A percentile compares a stretch with the other conserved stretches of the same genome.
Evolutionary conservation across 306 rosid genomes (phyloP).

Genomic region (Myrica gale): DNA sequence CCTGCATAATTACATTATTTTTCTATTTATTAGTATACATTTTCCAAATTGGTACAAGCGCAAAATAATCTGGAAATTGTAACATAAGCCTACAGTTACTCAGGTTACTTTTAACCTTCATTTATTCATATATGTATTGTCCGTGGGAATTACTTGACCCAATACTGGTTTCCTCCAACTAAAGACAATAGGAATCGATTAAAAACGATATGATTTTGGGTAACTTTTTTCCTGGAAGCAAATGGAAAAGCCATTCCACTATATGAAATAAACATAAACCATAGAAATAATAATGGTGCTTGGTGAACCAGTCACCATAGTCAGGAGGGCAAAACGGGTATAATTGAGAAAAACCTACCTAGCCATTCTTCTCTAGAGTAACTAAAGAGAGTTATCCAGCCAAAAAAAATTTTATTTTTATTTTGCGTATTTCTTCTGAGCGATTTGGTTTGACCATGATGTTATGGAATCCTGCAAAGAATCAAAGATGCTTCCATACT

Average conservation of each 20-base stretch:
- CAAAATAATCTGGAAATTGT: conserved; percentile 3
- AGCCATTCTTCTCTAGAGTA: no score
- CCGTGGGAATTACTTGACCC: not conserved
- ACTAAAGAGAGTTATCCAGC: no score
- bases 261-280: not conserved
- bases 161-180: not conserved
- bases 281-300: not conserved
- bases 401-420: no score
- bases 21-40: not conserved
- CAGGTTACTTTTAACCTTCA: not conserved
- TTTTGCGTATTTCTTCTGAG: no score
- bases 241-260: not conserved
- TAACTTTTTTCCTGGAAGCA: not conserved
- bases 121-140: not conserved
- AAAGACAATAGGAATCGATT: no score
- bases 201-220: no score
- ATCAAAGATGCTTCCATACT: no score
- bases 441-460: no score
- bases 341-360: no score
- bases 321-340: no score
- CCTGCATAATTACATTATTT: not conserved
- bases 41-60: conserved; percentile 2
- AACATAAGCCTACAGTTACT: not conserved
- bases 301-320: no score
- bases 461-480: no score